Conservation (phyloP, 306 rosid species). For the Begonia peltatifolia region DNA sequence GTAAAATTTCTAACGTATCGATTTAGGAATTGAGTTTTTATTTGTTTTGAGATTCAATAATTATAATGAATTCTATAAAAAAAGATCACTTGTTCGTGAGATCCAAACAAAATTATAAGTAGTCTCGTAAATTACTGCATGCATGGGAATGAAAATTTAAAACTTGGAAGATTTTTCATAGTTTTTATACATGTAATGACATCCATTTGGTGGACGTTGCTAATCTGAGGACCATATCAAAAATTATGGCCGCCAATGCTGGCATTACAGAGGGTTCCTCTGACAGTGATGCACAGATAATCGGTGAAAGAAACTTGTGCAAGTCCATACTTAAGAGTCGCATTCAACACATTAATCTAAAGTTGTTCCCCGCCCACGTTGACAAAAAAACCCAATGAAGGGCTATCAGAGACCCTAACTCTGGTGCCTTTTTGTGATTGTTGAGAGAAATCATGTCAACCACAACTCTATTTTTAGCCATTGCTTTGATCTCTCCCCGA, state of each 20-base stretch:
- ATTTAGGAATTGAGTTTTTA: too few relatives aligned
- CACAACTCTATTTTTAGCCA: constrained; percentile 50
- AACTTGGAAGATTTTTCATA: not conserved
- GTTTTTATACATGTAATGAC: constrained; percentile 46
- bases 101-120: not conserved
- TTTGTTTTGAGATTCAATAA: too few relatives aligned
- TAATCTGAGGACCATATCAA: constrained; percentile 66
- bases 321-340: constrained; percentile 36
- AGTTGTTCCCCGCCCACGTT: constrained; percentile 74
- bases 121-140: not conserved
- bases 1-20: too few relatives aligned
- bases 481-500: constrained; percentile 58
- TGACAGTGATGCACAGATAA: constrained; percentile 52
- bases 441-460: constrained; percentile 50
- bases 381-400: constrained; percentile 19
- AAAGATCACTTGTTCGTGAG: constrained; percentile 59
- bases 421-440: constrained; percentile 7
- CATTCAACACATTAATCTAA: constrained; percentile 62
- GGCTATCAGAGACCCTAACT: constrained; percentile 6
- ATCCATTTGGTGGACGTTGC: constrained; percentile 53
- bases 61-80: too few relatives aligned
- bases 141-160: not conserved
- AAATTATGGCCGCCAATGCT: constrained; percentile 81
- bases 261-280: constrained; percentile 87
- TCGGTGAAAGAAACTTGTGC: constrained; percentile 77